Conservation (phyloP, 192 early-diverging fungal species). For the Gamsiella multidivaricata region DNA sequence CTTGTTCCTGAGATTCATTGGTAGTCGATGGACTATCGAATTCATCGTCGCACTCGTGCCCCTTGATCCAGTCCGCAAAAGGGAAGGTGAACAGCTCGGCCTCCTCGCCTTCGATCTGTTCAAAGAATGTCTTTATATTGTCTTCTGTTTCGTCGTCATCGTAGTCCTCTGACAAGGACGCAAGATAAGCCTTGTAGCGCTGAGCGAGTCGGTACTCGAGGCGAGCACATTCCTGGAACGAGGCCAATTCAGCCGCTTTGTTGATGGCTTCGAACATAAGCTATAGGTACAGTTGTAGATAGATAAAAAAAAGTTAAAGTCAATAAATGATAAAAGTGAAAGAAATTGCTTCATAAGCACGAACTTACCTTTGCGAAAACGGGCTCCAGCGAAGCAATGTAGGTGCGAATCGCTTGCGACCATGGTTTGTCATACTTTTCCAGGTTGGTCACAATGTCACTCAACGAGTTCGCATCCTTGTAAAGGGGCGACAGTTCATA, state of each 20-base stretch:
- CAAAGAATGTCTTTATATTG: conserved; percentile 19
- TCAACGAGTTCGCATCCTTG: conserved; percentile 43
- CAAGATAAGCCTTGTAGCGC: conserved; percentile 12
- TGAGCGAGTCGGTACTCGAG: conserved; percentile 27
- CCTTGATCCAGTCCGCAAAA: conserved; percentile 23
- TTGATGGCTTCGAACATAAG: conserved; percentile 25
- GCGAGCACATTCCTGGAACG: conserved; percentile 22
- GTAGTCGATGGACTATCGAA: not conserved
- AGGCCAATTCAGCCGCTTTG: conserved; percentile 9
- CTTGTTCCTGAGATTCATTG: not conserved
- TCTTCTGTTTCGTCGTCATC: not conserved
- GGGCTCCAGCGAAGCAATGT: conserved; percentile 52
- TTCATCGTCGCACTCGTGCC: conserved; percentile 14
- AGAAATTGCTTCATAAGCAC: not conserved
- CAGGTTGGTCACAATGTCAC: conserved; percentile 41
- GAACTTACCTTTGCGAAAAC: conserved; percentile 47
- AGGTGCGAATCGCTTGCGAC: conserved; percentile 53
- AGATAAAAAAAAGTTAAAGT: not conserved
- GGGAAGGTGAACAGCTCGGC: conserved; percentile 26
- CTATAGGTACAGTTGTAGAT: conserved; percentile 1
- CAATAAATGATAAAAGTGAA: not conserved
- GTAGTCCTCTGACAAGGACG: not conserved
- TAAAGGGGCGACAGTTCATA: not conserved
- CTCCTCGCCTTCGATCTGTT: conserved; percentile 16
- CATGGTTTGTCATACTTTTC: conserved; percentile 52